Evolutionary conservation across 2,329 filamentous ascomycete species (phyloP).

Genomic region (Fusarium sp.): DNA sequence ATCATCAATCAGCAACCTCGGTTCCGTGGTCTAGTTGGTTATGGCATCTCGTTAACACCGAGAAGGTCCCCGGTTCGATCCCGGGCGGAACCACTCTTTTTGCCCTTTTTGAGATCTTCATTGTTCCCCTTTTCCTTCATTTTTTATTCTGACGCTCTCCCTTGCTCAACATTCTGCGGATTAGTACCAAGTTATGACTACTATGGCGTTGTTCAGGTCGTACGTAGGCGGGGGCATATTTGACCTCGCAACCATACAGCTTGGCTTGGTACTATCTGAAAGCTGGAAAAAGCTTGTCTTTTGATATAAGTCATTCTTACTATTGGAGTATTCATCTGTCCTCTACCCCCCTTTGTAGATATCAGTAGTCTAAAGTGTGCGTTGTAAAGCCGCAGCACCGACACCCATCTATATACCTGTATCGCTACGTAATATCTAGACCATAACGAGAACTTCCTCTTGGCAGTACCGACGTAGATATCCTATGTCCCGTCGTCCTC

Average conservation of each 20-base stretch:
- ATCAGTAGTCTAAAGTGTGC: background rate
- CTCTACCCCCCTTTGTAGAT: background rate
- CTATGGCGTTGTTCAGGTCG: no score
- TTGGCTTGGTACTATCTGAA: background rate
- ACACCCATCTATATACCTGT: background rate
- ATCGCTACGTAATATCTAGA: background rate
- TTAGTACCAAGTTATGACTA: no score
- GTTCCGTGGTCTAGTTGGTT: background rate
- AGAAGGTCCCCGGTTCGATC: background rate
- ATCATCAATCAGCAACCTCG: background rate
- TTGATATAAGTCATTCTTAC: background rate
- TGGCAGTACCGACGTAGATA: background rate
- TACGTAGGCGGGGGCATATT: no score
- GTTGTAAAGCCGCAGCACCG: background rate
- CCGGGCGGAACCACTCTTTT: background rate
- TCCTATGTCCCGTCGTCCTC: slow-evolving; percentile 29
- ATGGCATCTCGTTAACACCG: background rate
- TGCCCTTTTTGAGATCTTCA: background rate
- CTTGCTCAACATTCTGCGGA: no score
- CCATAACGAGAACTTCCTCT: background rate
- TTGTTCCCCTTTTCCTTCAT: background rate
- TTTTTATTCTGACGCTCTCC: background rate
- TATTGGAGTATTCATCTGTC: background rate
- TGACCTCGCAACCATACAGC: no score
- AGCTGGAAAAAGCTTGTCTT: no score